phyloP scores from a whole-genome alignment of 73 alveolate genomes.

The Symbiodinium pilosum region DNA sequence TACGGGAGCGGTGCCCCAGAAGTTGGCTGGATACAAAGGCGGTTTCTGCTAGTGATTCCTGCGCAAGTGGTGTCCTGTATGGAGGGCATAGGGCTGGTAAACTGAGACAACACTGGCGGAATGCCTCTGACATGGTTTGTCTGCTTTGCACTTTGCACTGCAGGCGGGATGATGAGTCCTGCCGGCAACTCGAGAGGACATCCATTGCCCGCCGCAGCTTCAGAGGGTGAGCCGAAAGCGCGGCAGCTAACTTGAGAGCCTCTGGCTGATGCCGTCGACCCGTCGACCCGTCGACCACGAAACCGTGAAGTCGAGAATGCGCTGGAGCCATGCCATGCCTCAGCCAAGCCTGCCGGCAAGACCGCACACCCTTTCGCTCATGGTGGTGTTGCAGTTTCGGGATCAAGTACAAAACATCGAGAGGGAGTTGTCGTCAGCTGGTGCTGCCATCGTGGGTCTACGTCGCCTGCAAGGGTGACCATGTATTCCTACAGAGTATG shows the following conservation, averaged over 20 bases:
- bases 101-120: neutral
- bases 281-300: too few relatives aligned
- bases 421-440: too few relatives aligned
- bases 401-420: too few relatives aligned
- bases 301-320: too few relatives aligned
- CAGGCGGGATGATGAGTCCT: neutral
- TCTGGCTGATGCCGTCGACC: too few relatives aligned
- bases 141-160: neutral
- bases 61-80: neutral
- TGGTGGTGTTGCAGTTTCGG: too few relatives aligned
- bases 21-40: conserved; percentile 52
- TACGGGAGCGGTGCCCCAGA: conserved; percentile 64
- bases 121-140: neutral
- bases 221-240: neutral
- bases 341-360: neutral
- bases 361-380: neutral
- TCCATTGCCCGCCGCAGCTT: neutral
- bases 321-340: neutral
- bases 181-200: conserved; percentile 22
- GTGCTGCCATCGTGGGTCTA: too few relatives aligned
- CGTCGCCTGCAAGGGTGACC: too few relatives aligned
- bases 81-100: neutral
- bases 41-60: too few relatives aligned
- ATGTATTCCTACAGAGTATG: too few relatives aligned
- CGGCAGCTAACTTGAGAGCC: too few relatives aligned